Conservation (phyloP, 2,329 filamentous ascomycete genomes). For the Fusarium sambucinum region DNA sequence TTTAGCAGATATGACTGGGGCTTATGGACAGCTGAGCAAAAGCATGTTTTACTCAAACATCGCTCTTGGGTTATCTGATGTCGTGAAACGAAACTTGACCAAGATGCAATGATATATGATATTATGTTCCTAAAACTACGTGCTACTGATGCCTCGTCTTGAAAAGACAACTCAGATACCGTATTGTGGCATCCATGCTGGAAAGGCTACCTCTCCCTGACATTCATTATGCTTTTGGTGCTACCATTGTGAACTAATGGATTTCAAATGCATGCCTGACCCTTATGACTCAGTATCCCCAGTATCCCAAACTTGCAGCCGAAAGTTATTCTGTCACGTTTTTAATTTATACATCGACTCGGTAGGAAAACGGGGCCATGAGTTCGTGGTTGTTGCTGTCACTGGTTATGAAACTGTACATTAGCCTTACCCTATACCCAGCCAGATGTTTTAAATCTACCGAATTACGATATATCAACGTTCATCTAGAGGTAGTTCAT, state of each 20-base stretch:
- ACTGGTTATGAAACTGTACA: neutral
- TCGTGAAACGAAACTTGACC: neutral
- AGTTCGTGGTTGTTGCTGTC: neutral
- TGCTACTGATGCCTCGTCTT: neutral
- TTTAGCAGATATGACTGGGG: constrained; percentile 44
- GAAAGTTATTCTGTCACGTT: neutral
- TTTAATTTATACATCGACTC: neutral
- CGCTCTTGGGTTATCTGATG: neutral
- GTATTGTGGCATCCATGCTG: neutral
- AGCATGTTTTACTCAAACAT: constrained; percentile 20
- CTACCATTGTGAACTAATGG: neutral
- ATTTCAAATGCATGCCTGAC: neutral
- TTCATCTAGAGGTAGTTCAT: neutral
- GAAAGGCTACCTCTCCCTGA: neutral
- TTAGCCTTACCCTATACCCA: constrained; percentile 1
- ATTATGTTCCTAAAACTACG: neutral
- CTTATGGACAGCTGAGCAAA: constrained; percentile 35
- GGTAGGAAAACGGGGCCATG: neutral
- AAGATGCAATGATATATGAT: neutral
- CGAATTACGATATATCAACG: neutral
- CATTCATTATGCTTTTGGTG: neutral
- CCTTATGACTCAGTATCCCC: neutral
- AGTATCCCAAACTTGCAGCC: neutral
- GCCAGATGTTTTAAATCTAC: neutral
- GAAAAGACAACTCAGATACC: neutral